Base-by-base conservation (phyloP, 495 filamentous ascomycete species). In the Cladorrhinum samala region DNA sequence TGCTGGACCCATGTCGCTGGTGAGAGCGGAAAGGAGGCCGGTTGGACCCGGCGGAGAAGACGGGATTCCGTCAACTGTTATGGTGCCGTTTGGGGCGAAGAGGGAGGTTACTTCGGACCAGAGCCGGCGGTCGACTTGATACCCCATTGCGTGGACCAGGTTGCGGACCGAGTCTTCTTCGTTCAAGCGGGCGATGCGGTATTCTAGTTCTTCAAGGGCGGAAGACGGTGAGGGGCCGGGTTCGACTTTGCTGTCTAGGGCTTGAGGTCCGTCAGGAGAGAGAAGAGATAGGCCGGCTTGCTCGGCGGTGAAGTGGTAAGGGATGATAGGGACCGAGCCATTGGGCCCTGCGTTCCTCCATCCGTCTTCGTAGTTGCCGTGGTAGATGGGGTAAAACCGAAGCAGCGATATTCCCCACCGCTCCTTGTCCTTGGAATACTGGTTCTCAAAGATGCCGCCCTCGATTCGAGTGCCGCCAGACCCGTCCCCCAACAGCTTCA, bases 121-220 rank as follows among this genome's bases (percentile, higher is more conserved):
- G 50, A 57, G 53, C 1, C 58, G 50, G 7, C 58, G 54, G 41
- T 61, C 58, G 40, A 57, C 58, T 20, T 57, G 56, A 44, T 61
- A 52, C 0, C 58, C 58, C 13, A 41, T 40, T 4, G 46, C 36
- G 40, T 61, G 58, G 8, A 54, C 45, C 16, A 61, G 46, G 24
- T 61, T 61, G 1, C 58, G 58, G 14, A 61, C 54, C 20, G 54
- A 53, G 21, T 61, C 58, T 51, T 61, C 58, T 24, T 61, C 58
- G 51, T 61, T 57, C 38, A 61, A 46, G 1, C 46, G 40, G 17
- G 43, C 38, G 38, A 61, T 52, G 18, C 58, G 50, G 24, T 52
- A 56, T 41, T 45, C 25, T 17, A 57, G 48, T 17, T 61, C 54
- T 16, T 53, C 53, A 2, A 44, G 8, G n/a, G 18, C n/a, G n/a